A percentile compares a stretch with the other conserved stretches of the same genome.
phyloP scores from a whole-genome alignment of 2,329 filamentous ascomycete genomes.

The Pseudogymnoascus sp. region DNA sequence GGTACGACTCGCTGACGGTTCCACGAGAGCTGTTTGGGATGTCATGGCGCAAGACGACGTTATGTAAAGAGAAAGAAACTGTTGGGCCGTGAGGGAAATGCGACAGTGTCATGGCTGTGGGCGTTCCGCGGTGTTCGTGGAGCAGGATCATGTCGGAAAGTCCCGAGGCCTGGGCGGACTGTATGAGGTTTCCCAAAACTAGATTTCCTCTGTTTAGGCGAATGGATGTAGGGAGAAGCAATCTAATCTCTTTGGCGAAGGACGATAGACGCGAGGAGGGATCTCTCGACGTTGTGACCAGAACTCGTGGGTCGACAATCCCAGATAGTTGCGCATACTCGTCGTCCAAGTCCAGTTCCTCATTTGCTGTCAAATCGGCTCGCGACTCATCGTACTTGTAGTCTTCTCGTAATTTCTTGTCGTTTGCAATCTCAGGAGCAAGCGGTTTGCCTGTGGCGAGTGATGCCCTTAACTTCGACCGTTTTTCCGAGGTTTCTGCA shows the following conservation, averaged over 20 bases:
- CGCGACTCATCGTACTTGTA: slow-evolving; percentile 89
- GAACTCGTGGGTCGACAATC: slow-evolving; percentile 77
- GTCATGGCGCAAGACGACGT: slow-evolving; percentile 86
- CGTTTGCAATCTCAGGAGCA: slow-evolving; percentile 74
- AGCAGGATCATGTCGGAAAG: slow-evolving; percentile 80
- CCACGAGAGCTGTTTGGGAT: slow-evolving; percentile 83
- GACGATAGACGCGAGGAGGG: slow-evolving; percentile 77
- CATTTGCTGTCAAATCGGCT: slow-evolving; percentile 57
- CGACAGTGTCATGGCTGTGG: slow-evolving; percentile 79
- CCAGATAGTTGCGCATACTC: slow-evolving; percentile 91
- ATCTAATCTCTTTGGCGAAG: slow-evolving; percentile 85
- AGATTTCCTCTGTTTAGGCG: slow-evolving; percentile 87
- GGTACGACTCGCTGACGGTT: slow-evolving; percentile 86
- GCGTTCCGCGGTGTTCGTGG: slow-evolving; percentile 88
- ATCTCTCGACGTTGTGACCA: slow-evolving; percentile 86
- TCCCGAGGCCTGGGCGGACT: slow-evolving; percentile 70
- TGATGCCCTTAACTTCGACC: slow-evolving; percentile 77
- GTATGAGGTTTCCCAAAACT: slow-evolving; percentile 76
- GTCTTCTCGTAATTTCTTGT: slow-evolving; percentile 75
- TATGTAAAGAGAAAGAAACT: slow-evolving; percentile 80
- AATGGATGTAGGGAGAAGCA: slow-evolving; percentile 77
- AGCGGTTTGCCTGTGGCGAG: slow-evolving; percentile 84
- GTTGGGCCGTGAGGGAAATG: slow-evolving; percentile 87
- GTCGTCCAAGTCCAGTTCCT: slow-evolving; percentile 71
- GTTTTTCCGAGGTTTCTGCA: slow-evolving; percentile 87